Conservation (phyloP, 345 rosid species). For the Capsella bursapastoris region DNA sequence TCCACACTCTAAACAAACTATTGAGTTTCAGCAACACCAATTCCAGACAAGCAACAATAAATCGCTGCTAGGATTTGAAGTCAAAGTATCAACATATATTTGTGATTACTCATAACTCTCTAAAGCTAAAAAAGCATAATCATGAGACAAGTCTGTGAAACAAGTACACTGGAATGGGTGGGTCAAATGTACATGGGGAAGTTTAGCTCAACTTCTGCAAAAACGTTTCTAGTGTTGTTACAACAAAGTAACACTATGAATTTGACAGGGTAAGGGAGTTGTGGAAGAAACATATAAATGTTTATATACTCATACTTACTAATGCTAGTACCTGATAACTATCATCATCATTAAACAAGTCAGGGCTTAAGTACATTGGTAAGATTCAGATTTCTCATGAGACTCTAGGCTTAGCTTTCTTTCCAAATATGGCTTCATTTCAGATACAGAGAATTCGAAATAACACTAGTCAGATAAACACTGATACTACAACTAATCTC, state of each 20-base stretch:
- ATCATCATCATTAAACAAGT: conserved; percentile 11
- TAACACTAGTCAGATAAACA: background rate
- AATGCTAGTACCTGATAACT: too few relatives aligned
- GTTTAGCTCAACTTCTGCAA: too few relatives aligned
- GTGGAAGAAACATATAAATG: background rate
- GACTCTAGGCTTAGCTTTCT: background rate
- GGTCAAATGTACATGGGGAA: too few relatives aligned
- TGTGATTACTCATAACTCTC: background rate
- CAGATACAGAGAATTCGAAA: conserved; percentile 2
- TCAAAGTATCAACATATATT: conserved; percentile 1
- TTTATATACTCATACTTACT: background rate
- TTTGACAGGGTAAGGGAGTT: background rate
- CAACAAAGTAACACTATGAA: background rate
- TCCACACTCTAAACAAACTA: too few relatives aligned
- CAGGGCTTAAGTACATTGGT: background rate
- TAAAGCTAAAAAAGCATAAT: background rate
- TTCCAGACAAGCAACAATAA: conserved; percentile 3
- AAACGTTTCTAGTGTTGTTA: background rate
- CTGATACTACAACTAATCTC: background rate
- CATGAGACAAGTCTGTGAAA: conserved; percentile 13
- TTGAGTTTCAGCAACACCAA: background rate
- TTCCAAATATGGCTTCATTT: background rate
- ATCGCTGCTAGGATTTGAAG: background rate
- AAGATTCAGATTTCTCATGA: background rate
- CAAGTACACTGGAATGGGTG: background rate